phyloP scores from a whole-genome alignment of 2,329 filamentous ascomycete genomes.

The Venturia aucupariae region DNA sequence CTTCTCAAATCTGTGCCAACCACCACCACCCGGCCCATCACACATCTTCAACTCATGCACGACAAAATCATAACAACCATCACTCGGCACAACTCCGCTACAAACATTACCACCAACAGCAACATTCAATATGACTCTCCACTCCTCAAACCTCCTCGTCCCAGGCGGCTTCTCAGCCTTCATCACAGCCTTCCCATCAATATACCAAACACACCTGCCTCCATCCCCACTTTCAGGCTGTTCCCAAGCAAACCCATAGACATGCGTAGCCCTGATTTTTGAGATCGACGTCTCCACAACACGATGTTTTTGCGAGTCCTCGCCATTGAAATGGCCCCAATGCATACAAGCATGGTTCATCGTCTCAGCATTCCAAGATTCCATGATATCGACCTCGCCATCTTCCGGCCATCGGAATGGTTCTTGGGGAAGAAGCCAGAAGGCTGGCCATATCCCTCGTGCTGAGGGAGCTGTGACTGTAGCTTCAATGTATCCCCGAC shows the following conservation, averaged over 20 bases:
- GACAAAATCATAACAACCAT: constrained; percentile 49
- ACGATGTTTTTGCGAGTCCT: constrained; percentile 49
- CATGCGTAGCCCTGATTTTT: constrained; percentile 39
- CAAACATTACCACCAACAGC: constrained; percentile 55
- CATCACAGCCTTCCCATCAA: constrained; percentile 50
- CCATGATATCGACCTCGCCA: constrained; percentile 52
- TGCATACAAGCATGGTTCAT: constrained; percentile 50
- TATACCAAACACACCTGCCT: constrained; percentile 48
- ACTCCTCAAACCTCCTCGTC: constrained; percentile 47
- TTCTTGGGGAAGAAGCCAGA: constrained; percentile 51
- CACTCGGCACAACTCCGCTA: constrained; percentile 39
- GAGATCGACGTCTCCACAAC: constrained; percentile 44
- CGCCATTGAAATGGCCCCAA: constrained; percentile 46
- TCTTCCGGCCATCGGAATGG: constrained; percentile 51
- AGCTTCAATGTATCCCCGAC: constrained; percentile 45
- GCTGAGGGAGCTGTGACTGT: constrained; percentile 45
- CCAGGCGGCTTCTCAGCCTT: constrained; percentile 44
- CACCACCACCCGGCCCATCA: constrained; percentile 42
- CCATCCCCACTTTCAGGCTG: constrained; percentile 35
- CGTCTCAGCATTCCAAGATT: constrained; percentile 51
- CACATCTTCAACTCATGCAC: constrained; percentile 44
- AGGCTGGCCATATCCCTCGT: constrained; percentile 51
- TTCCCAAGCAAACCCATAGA: constrained; percentile 50
- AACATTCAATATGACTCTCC: constrained; percentile 49
- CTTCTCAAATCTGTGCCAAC: constrained; percentile 45